phyloP scores from a whole-genome alignment of 2,329 filamentous ascomycete genomes.

The Waltergamsia citrina region DNA sequence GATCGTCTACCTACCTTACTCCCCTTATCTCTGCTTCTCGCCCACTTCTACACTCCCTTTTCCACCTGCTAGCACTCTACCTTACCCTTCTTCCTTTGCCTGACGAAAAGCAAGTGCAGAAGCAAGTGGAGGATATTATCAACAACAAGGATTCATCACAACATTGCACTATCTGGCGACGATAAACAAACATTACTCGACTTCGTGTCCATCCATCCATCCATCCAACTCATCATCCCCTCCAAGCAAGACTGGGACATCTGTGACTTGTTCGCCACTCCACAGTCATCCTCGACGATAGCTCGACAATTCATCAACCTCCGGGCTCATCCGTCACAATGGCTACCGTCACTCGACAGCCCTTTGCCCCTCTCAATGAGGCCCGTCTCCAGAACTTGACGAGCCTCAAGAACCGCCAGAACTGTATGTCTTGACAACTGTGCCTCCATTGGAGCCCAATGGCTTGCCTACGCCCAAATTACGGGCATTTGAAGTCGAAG shows the following conservation, averaged over 20 bases:
- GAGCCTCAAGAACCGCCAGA: slow-evolving; percentile 70
- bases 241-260: too few relatives aligned
- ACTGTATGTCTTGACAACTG: slow-evolving; percentile 43
- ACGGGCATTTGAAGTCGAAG: too few relatives aligned
- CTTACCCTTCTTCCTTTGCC: not conserved
- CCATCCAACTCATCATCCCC: not conserved
- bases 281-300: not conserved
- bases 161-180: not conserved
- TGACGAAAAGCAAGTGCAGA: not conserved
- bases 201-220: not conserved
- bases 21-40: slow-evolving; percentile 1
- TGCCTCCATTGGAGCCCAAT: not conserved
- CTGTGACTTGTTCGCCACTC: too few relatives aligned
- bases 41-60: not conserved
- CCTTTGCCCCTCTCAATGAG: slow-evolving; percentile 64
- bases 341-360: slow-evolving; percentile 54
- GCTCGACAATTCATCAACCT: not conserved
- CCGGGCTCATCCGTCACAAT: slow-evolving; percentile 23
- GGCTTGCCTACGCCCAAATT: too few relatives aligned
- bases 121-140: not conserved
- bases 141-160: not conserved
- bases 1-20: too few relatives aligned
- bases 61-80: not conserved
- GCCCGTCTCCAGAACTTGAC: slow-evolving; percentile 62
- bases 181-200: slow-evolving; percentile 1